Conservation (phyloP, 2,329 filamentous ascomycete genomes). For the Fusarium neocosmosporiellum region DNA sequence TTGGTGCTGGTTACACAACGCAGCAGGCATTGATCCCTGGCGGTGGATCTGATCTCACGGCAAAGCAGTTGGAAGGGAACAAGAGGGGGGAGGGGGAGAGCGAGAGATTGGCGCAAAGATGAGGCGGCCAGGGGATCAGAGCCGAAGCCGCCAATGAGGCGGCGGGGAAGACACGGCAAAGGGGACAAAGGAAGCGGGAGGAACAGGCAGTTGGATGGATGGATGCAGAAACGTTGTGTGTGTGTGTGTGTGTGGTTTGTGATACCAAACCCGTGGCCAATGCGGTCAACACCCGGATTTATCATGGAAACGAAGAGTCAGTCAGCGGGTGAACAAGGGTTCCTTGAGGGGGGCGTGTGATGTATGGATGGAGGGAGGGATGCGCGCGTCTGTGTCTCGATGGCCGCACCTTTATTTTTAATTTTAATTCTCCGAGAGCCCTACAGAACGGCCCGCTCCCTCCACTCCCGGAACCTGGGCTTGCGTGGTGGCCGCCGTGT, state of each 20-base stretch:
- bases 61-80: background rate
- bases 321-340: background rate
- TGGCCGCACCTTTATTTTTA: background rate
- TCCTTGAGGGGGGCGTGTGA: slow-evolving; percentile 1
- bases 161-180: background rate
- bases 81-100: background rate
- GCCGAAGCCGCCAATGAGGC: background rate
- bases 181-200: background rate
- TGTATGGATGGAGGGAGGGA: background rate
- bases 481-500: background rate
- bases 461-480: background rate
- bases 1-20: background rate
- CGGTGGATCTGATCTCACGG: background rate
- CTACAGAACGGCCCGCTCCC: background rate
- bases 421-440: slow-evolving; percentile 1
- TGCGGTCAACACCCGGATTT: background rate
- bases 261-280: slow-evolving; percentile 4
- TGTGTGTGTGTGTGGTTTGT: background rate
- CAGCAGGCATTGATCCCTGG: background rate
- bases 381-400: background rate
- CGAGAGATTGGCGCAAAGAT: background rate
- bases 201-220: background rate
- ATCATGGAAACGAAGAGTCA: background rate
- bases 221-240: background rate
- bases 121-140: background rate